Base-by-base conservation (phyloP, 1,284 basidiomycete genomes). In the Tausonia pullulans region DNA sequence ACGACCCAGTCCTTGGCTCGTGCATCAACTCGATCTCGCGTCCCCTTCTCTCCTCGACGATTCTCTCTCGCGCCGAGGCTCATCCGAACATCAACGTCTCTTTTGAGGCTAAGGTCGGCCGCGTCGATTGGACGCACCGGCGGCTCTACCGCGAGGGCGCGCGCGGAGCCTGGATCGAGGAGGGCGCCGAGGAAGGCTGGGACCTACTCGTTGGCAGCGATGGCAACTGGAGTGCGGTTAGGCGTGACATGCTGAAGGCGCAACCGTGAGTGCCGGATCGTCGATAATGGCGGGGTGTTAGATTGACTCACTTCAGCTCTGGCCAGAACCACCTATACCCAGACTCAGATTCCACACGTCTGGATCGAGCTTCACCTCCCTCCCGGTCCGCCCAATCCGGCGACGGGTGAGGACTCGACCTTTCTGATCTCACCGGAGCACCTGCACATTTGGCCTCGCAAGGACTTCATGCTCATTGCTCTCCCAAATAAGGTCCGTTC, bases 401-500 rank as follows among this genome's bases (percentile, higher is more conserved):
- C 53, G 70, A 69, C 67, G 52, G 76, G 81, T 70, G 88, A 83
- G 69, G 79, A 84, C 67, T 75, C 83, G 66, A 80, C 77, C 43
- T 98, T 89, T 79, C 80, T 85, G 60, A 84, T 98, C 76, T 91
- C 96, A 81, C 88, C 90, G 69, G 87, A 90, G 77, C 90, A 98
- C 77, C 84, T 98, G 69, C 96, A 98, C 79, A 98, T 98, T 74
- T 98, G 95, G 95, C 96, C 95, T 66, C 86, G 93, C 73, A 90
- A 94, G 76, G 88, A 90, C 60, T 98, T 97, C 81, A 98, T 98
- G 95, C 83, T 98, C 71, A 97, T 98, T 72, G 96, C 92, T 16
- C 84, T 98, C 61, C 92, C 95, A 69, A 98, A 97, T 80, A 87
- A 90, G 81, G 92, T 93, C 77, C 74, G 74, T 67, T 45, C 46